A percentile compares a stretch with the other conserved stretches of the same genome.
These are phyloP conservation scores for Xylariaceae sp. DNA, from an alignment of 2,329 filamentous ascomycete species.

Conservation along the genomic window DNA sequence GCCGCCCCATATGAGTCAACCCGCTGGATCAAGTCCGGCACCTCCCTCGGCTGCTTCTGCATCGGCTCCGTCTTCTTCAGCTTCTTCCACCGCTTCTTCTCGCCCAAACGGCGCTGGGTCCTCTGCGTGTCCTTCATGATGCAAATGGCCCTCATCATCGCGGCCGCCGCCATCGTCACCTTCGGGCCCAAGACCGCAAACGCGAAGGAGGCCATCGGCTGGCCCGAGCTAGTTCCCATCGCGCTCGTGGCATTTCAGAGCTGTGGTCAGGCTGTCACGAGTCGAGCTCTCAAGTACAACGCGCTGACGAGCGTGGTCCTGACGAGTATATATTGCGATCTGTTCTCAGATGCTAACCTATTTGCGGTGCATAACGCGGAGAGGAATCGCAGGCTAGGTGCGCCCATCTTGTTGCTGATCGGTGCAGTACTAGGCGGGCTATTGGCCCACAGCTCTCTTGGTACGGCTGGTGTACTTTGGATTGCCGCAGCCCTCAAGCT, in stretches of 20 bases:
- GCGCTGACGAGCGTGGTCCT: conserved; percentile 74
- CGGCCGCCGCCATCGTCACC: conserved; percentile 51
- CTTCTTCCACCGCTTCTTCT: conserved; percentile 60
- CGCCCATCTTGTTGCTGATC: conserved; percentile 43
- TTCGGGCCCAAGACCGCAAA: conserved; percentile 34
- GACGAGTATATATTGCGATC: conserved; percentile 77
- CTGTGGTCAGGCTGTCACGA: conserved; percentile 73
- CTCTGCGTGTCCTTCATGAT: conserved; percentile 54
- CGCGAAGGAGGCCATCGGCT: conserved; percentile 42
- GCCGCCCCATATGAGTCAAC: conserved; percentile 49
- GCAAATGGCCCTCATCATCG: conserved; percentile 46
- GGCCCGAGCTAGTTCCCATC: conserved; percentile 62
- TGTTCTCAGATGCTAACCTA: conserved; percentile 62
- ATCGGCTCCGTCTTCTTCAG: conserved; percentile 68
- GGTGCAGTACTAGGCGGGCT: conserved; percentile 48
- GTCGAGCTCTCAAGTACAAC: conserved; percentile 63
- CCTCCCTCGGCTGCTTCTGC: conserved; percentile 67
- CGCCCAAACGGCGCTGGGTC: conserved; percentile 60
- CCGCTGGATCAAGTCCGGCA: conserved; percentile 68
- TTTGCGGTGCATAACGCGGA: conserved; percentile 42
- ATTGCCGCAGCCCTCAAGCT: conserved; percentile 54
- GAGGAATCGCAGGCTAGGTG: conserved; percentile 46
- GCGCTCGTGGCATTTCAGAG: conserved; percentile 71
- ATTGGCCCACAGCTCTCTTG: conserved; percentile 42
- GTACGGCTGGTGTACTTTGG: conserved; percentile 54